A percentile compares a stretch with the other conserved stretches of the same genome.
Conservation (phyloP, 2,329 filamentous ascomycete genomes). For the Tolypocladium sp. region DNA sequence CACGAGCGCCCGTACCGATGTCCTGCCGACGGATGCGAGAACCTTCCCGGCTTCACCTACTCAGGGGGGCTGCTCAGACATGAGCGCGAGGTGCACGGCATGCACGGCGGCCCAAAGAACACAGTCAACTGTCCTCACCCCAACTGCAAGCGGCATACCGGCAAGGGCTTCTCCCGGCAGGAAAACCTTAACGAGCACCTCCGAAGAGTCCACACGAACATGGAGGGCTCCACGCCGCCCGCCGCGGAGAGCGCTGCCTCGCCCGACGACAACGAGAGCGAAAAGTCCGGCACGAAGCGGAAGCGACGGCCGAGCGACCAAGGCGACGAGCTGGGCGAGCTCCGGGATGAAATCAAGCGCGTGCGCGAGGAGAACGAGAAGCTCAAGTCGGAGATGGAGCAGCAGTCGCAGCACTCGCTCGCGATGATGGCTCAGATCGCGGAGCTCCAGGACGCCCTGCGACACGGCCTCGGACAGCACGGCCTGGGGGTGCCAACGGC, state of each 20-base stretch:
- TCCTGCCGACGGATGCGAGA: conserved; percentile 72
- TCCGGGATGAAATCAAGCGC: conserved; percentile 58
- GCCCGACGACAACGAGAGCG: conserved; percentile 38
- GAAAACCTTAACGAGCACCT: conserved; percentile 94
- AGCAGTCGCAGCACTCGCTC: conserved; percentile 35
- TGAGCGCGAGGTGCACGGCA: conserved; percentile 86
- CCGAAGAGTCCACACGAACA: conserved; percentile 69
- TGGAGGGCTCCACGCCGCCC: conserved; percentile 25
- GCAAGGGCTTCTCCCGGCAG: conserved; percentile 83
- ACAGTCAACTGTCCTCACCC: conserved; percentile 76
- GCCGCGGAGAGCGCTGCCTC: conserved; percentile 24
- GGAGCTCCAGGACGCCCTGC: conserved; percentile 33
- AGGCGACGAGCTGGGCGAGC: conserved; percentile 39
- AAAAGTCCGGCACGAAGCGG: conserved; percentile 36
- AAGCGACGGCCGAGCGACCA: conserved; percentile 29
- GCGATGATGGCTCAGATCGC: conserved; percentile 40
- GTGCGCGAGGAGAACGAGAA: conserved; percentile 57
- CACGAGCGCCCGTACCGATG: conserved; percentile 92
- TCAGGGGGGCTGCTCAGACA: conserved; percentile 83
- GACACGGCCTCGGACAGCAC: conserved; percentile 22
- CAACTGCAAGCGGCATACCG: conserved; percentile 82
- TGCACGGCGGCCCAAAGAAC: conserved; percentile 82
- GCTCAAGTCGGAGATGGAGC: conserved; percentile 39
- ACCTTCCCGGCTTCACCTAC: conserved; percentile 90
- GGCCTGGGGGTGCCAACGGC: conserved; percentile 27